Base-by-base conservation (phyloP, 2,329 filamentous ascomycete genomes). In the Aspergillus transmontanensis region DNA sequence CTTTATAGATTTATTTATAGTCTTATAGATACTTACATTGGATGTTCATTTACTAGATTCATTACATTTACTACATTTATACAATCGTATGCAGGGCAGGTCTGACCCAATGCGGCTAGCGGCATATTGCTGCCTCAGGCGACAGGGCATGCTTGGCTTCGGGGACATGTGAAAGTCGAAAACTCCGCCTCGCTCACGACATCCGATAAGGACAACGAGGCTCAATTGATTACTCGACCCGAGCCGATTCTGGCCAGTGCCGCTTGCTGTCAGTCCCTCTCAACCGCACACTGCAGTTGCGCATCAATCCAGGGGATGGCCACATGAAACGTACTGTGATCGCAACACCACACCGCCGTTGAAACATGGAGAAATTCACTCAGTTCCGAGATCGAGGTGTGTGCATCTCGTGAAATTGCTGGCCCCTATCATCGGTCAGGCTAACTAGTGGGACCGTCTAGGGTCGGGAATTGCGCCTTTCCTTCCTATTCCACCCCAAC, bases 401-500 rank as follows among this genome's bases (percentile, higher is more conserved):
- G 48, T 51, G 23, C 46, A 16, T 26, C 53, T 66, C 43, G 19
- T 36, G 39, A 34, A 41, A 65, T 54, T 57, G 30, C 62, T 50
- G 6, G 30, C 5, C 26, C 21, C 5, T 41, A 19, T 23, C 14
- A 30, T 11, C 21, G 21, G 21, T 21, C 26, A 19, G 54, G 53
- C 16, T 55, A 41, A 53, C 58, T 51, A 50, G 59, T 51, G 26
- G 50, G 12, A 21, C 36, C 39, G 64, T 60, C 55, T 62, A 98
- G 94, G 94, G 69, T 96, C 95, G 69, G 94, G 95, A 72, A 96
- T 99, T 76, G 92, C 95, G 68, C 95, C 95, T 62, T 99, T 99
- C 82, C 89, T 98, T 66, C 94, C 95, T 19, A 86, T 94, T 60
- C 85, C 88, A 21, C 86, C 90, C 7, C 86, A 88, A 55, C 81